phyloP scores from a whole-genome alignment of 169 alveolate genomes.

The Plasmodium relictum region DNA sequence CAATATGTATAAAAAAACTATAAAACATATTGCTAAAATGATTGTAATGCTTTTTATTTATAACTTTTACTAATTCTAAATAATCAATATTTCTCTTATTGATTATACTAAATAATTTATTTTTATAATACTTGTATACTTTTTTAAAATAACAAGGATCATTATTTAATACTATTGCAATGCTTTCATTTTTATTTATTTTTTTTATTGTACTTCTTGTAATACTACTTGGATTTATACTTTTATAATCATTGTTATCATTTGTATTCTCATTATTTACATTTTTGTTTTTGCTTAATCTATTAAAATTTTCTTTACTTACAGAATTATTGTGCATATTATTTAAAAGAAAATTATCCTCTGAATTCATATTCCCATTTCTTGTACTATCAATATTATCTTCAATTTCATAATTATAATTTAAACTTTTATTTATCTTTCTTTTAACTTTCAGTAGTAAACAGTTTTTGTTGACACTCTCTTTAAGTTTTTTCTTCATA shows the following conservation, averaged over 20 bases:
- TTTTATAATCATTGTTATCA: not conserved
- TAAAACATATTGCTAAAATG: conserved; percentile 66
- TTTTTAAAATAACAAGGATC: conserved; percentile 49
- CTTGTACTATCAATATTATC: not conserved
- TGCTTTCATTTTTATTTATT: not conserved
- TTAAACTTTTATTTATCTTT: not conserved
- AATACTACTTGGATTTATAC: not conserved
- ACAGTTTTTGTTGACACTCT: conserved; percentile 12
- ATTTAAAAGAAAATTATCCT: not conserved
- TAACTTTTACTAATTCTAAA: conserved; percentile 28
- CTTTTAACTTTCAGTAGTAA: conserved; percentile 21
- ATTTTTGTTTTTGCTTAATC: not conserved
- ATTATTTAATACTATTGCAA: conserved; percentile 31
- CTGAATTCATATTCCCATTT: not conserved
- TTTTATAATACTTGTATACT: conserved; percentile 25
- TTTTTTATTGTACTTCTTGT: not conserved
- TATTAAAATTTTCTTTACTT: not conserved
- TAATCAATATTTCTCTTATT: conserved; percentile 49
- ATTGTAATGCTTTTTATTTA: conserved; percentile 32
- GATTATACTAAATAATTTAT: conserved; percentile 11
- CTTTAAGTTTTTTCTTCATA: conserved; percentile 19
- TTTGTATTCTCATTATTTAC: not conserved
- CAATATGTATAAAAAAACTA: conserved; percentile 27
- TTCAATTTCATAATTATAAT: not conserved
- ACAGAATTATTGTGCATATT: not conserved